Percentiles rank a stretch among this genome's conserved stretches.
Evolutionary conservation across 352 stramenopile genomes (phyloP).

Genomic region (Saprolegnia parasitica): DNA sequence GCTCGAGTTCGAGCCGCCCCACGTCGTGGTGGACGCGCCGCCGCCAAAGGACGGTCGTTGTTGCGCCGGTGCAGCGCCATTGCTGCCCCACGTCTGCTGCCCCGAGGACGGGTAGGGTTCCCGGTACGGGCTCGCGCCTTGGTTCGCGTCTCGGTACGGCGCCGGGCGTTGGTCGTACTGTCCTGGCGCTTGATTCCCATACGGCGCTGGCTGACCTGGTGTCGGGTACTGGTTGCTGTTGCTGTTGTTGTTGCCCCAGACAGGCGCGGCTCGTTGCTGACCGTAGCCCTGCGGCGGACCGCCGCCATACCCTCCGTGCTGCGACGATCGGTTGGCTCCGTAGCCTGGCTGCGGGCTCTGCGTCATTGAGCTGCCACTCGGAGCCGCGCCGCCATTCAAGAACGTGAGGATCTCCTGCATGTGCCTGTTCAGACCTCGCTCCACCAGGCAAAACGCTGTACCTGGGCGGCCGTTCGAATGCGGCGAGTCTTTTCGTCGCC

Average conservation of each 20-base stretch:
- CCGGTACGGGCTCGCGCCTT: not conserved
- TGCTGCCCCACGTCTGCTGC: slow-evolving; percentile 11
- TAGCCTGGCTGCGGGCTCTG: not conserved
- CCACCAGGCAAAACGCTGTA: slow-evolving; percentile 18
- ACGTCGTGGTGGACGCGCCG: not conserved
- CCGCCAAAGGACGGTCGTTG: slow-evolving; percentile 2
- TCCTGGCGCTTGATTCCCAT: not conserved
- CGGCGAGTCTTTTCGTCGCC: slow-evolving; percentile 79
- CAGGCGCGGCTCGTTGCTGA: not conserved
- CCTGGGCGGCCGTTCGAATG: slow-evolving; percentile 74
- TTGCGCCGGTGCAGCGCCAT: not conserved
- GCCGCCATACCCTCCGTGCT: not conserved
- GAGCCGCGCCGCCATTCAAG: not conserved
- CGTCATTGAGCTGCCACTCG: not conserved
- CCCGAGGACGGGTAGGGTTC: not conserved
- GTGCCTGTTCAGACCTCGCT: not conserved
- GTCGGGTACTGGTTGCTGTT: not conserved
- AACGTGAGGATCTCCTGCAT: not conserved
- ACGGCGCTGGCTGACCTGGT: not conserved
- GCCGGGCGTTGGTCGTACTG: slow-evolving; percentile 5
- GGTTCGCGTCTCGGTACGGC: not conserved
- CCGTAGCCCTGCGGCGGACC: not conserved
- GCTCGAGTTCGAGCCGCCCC: not conserved
- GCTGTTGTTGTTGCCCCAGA: not conserved
- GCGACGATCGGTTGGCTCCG: not conserved